Evolutionary conservation across 768 basidiomycete species (phyloP), one percentile per base, ranked within the genome.

Genomic region (Boletus subparvulus): DNA sequence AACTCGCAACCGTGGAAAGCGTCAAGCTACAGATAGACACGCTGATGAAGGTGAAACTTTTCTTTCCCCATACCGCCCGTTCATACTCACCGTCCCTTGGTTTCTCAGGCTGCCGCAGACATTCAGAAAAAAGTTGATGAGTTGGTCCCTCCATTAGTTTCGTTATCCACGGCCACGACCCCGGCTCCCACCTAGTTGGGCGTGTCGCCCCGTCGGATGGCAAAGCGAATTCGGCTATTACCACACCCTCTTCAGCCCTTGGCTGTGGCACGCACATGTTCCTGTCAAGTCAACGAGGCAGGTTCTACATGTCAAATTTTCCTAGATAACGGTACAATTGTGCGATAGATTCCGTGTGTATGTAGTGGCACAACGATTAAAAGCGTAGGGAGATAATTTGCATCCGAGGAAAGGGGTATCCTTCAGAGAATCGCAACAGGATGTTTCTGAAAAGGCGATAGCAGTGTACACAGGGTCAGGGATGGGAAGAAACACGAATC

Each of bases 1-100:
- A 92, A 69, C 74, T 81, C 30, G 69, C 80, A 41, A 87, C 84
- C 19, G 81, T 90, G 76, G 92, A 95, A 65, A 86, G 72, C 61
- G 84, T 94, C 61, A 92, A 92, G 69, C 66, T 77, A 8, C 88
- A 92, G 62, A 85, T 94, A 56, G 92, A 92, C 66, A 72, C 78
- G 4, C 77, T 92, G 32, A 80, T 88, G 70, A 92, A 90, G 84
- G 90, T 86, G 52, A 49, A 24, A 14, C 30, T 28, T 12, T 59
- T 47, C 64, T 60, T 35, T 43, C 36, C 5, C 21, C 28, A 19
- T 19, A 26, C 52, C 24, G 46, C 49, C 50, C 50, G 17, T 55
- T 50, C 58, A 43, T 30, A 54, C 55, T 54, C 58, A 65, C 56
- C 42, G 19, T 52, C 58, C 35, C 35, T 51, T 50, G 42, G 24